Base-by-base conservation (phyloP, 352 stramenopile species). In the Lagenidium giganteum region DNA sequence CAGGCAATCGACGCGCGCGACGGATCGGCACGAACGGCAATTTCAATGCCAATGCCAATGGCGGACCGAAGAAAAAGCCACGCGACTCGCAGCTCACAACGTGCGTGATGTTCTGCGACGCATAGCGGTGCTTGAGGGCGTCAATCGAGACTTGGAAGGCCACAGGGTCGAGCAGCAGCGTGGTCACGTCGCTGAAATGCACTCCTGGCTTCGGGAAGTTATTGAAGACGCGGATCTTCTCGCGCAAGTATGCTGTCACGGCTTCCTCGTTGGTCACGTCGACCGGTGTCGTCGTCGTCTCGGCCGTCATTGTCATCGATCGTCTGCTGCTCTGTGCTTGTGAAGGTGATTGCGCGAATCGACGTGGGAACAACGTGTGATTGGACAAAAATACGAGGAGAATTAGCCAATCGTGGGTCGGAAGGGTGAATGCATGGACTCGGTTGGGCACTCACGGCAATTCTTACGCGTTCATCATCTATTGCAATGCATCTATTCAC, bases 11-110 rank as follows among this genome's bases (percentile, higher is more conserved):
- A 8, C 72, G 59, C 3, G 80, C 73, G 16, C 75, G 69, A 20
- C 80, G 76, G 36, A 92, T 75, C 0, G 77, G 80, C 39, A 92
- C 80, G 39, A 92, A 90, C 12, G 72, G 63, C 7, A 65, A 60
- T 28, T 74, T 53, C 8, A 90, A 55, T 24, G 77, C 80, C 11
- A 92, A 54, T 14, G 80, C 80, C 35, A 92, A 48, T 23, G 80
- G 80, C 9, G 80, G 67, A 0, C 77, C 80, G 37, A 92, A 92
- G 61, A 92, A 88, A 45, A 92, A 89, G 3, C 80, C 77, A 39
- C 80, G 65, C 25, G 77, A 80, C 47, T 92, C 77, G 44, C 62
- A 83, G 53, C 80, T 90, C 21, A 87, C 80, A n/a, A 92, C 51
- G 58, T 92, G 77, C 6, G 80, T 86, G 67, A 92, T 75, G 26